A percentile compares a stretch with the other conserved stretches of the same genome.
phyloP scores from a whole-genome alignment of 257 asterid species.

The Apocynum venetum region DNA sequence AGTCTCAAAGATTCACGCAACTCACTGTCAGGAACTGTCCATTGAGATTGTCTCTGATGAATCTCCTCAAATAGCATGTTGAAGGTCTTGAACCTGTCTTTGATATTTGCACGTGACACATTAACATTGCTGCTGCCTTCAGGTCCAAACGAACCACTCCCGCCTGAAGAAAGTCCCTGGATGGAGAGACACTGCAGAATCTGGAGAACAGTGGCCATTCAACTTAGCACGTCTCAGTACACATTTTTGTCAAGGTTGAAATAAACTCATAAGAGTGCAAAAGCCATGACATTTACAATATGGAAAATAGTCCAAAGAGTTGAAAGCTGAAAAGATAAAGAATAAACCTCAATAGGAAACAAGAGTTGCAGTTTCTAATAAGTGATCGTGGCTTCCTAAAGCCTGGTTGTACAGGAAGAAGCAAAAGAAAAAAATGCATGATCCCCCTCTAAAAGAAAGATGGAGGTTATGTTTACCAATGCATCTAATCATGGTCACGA shows the following conservation, averaged over 20 bases:
- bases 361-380: neutral
- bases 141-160: slow-evolving; percentile 42
- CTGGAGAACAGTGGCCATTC: slow-evolving; percentile 37
- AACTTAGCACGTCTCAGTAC: neutral
- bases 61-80: slow-evolving; percentile 85
- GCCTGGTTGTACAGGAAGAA: neutral
- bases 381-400: neutral
- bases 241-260: neutral
- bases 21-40: slow-evolving; percentile 99
- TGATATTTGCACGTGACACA: slow-evolving; percentile 73
- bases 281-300: neutral
- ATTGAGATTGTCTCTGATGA: slow-evolving; percentile 95
- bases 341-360: neutral
- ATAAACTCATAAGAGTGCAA: neutral
- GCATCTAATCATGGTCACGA: neutral
- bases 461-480: neutral
- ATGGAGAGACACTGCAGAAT: slow-evolving; percentile 82
- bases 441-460: neutral
- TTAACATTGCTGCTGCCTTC: slow-evolving; percentile 43
- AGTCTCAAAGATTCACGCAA: slow-evolving; percentile 89
- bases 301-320: neutral
- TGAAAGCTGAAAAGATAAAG: neutral
- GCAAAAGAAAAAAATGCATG: neutral
- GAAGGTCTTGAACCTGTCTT: slow-evolving; percentile 84
- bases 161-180: slow-evolving; percentile 53